phyloP scores from a whole-genome alignment of 1,284 basidiomycete genomes.

The Vanrija sp. region DNA sequence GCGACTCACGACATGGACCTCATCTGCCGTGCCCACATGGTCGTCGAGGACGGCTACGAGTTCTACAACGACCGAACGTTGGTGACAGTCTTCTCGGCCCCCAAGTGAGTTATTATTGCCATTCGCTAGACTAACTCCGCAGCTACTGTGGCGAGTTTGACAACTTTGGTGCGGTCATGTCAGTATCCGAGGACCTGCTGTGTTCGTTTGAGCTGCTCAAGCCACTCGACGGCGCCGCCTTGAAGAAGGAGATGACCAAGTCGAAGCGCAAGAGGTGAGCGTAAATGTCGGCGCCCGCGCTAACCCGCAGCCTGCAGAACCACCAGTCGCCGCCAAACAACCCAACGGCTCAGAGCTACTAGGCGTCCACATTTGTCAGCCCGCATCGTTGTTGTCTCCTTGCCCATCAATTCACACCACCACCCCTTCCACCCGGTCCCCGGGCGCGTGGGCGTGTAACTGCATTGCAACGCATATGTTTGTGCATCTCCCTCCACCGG shows the following conservation, averaged over 20 bases:
- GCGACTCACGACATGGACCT: constrained; percentile 84
- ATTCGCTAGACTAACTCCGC: constrained; percentile 8
- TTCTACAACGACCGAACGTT: constrained; percentile 99
- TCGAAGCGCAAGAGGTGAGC: constrained; percentile 88
- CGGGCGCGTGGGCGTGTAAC: constrained; percentile 6
- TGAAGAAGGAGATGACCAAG: constrained; percentile 99
- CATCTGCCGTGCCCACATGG: constrained; percentile 99
- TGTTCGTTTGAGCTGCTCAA: constrained; percentile 98
- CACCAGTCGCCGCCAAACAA: constrained; percentile 51
- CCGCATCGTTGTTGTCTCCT: background rate
- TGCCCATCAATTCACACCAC: background rate
- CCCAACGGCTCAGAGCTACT: constrained; percentile 47
- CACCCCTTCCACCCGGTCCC: background rate
- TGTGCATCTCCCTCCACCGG: background rate
- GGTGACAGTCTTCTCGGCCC: constrained; percentile 97
- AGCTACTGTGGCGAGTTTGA: constrained; percentile 56
- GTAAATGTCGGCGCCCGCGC: background rate
- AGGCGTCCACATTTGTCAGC: constrained; percentile 5
- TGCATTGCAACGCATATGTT: constrained; percentile 7
- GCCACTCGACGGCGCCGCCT: constrained; percentile 86
- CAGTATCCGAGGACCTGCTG: constrained; percentile 92
- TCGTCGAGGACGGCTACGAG: constrained; percentile 98
- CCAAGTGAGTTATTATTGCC: constrained; percentile 61
- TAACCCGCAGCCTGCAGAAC: constrained; percentile 42
- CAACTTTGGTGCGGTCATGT: constrained; percentile 87